These are phyloP conservation scores for Epichloe gansuensis DNA, from an alignment of 2,329 filamentous ascomycete species.

Conservation along the genomic window DNA sequence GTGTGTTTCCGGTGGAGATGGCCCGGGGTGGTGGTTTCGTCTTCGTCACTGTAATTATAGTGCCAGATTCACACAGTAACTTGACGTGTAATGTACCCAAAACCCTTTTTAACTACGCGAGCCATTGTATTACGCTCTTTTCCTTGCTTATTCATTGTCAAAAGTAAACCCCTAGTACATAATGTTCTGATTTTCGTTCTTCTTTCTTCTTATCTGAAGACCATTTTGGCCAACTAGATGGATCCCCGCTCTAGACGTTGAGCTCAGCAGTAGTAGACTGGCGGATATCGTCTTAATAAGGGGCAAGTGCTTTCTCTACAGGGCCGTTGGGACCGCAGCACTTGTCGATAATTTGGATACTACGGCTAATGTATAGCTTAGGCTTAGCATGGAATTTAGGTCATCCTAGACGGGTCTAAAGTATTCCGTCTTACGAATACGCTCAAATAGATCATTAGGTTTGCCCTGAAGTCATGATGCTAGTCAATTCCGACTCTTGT, in stretches of 20 bases:
- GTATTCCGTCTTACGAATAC: slow-evolving; percentile 60
- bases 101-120: too few species aligned
- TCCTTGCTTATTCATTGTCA: too few species aligned
- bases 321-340: slow-evolving; percentile 28
- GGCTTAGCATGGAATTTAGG: slow-evolving; percentile 56
- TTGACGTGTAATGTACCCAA: too few species aligned
- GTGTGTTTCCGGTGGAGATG: too few species aligned
- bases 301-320: slow-evolving; percentile 25
- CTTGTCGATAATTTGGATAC: slow-evolving; percentile 30
- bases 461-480: slow-evolving; percentile 32
- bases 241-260: not conserved
- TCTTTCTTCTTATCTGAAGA: not conserved
- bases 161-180: too few species aligned
- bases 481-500: too few species aligned
- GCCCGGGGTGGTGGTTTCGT: too few species aligned
- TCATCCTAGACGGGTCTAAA: slow-evolving; percentile 62
- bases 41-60: too few species aligned
- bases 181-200: not conserved
- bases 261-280: slow-evolving; percentile 5
- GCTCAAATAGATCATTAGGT: slow-evolving; percentile 67
- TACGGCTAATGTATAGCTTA: slow-evolving; percentile 36
- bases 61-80: too few species aligned
- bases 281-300: slow-evolving; percentile 24
- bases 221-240: too few species aligned
- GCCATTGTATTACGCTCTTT: too few species aligned